Evolutionary conservation across 106 monocot genomes (phyloP).

Genomic region (Gastrodia elata): DNA sequence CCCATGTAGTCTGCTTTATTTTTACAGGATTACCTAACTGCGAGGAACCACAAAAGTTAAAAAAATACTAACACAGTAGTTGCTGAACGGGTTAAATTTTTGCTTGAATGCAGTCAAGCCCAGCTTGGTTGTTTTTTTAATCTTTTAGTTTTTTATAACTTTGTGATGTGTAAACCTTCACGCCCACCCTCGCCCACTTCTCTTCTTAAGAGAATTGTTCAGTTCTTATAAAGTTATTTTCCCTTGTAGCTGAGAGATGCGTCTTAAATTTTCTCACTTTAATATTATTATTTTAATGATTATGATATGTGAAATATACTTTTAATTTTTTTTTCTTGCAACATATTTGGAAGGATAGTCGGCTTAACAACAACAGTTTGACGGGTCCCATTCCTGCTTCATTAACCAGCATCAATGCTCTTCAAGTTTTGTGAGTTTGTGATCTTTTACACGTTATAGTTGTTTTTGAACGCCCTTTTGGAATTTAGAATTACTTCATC

Average conservation of each 20-base stretch:
- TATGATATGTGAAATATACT: neutral
- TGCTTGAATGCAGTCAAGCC: no score
- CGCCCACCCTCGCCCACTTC: no score
- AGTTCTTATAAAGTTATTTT: neutral
- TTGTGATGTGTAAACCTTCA: no score
- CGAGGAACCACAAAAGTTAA: no score
- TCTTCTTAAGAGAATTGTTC: no score
- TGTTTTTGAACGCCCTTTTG: neutral
- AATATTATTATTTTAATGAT: neutral
- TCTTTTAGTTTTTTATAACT: no score
- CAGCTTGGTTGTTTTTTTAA: no score
- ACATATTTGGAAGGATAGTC: constrained; percentile 56
- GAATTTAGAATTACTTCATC: neutral
- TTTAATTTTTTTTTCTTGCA: constrained; percentile 11
- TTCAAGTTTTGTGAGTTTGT: constrained; percentile 87
- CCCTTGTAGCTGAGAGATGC: neutral
- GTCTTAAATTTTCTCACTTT: neutral
- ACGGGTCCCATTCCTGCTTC: constrained; percentile 53
- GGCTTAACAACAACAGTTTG: constrained; percentile 85
- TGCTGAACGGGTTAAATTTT: no score
- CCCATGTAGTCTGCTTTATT: no score
- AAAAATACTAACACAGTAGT: no score
- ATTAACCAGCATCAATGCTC: constrained; percentile 44
- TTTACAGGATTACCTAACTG: no score
- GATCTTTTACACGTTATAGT: neutral